Evolutionary conservation across 805 yeast genomes (phyloP).

Genomic region (Candida koratica): DNA sequence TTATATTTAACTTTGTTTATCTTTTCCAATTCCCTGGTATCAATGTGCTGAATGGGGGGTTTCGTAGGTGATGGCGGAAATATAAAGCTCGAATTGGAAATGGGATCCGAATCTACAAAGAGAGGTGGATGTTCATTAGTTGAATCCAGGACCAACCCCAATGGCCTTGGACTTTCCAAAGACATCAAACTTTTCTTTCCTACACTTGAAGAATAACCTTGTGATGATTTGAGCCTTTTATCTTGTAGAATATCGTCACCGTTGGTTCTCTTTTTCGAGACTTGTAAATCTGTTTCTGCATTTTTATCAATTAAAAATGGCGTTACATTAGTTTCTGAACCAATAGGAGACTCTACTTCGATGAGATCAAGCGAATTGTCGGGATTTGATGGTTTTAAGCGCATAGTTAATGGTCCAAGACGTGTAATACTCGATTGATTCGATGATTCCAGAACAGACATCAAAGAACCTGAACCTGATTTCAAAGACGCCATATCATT

Average conservation of each 20-base stretch:
- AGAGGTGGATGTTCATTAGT: background rate
- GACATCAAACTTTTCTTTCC: background rate
- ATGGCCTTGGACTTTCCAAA: background rate
- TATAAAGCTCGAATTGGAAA: slow-evolving; percentile 5
- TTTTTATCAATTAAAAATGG: too few species aligned
- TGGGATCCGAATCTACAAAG: slow-evolving; percentile 8
- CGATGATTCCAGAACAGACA: too few species aligned
- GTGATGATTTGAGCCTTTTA: background rate
- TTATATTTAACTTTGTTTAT: slow-evolving; percentile 39
- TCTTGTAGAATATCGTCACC: background rate
- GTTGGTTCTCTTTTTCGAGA: too few species aligned
- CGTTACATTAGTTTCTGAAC: background rate
- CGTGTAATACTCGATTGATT: background rate
- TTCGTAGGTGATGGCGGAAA: background rate
- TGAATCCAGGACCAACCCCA: background rate
- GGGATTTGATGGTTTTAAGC: background rate
- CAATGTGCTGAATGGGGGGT: background rate
- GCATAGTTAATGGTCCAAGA: background rate
- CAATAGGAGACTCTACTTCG: background rate
- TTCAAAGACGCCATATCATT: background rate
- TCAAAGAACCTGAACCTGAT: too few species aligned
- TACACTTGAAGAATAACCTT: background rate
- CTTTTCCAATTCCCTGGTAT: slow-evolving; percentile 18
- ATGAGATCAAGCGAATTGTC: slow-evolving; percentile 3
- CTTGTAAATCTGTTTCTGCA: background rate